These are phyloP conservation scores for Hypoxylon fuscum DNA, from an alignment of 495 filamentous ascomycete genomes.

Conservation along the genomic window DNA sequence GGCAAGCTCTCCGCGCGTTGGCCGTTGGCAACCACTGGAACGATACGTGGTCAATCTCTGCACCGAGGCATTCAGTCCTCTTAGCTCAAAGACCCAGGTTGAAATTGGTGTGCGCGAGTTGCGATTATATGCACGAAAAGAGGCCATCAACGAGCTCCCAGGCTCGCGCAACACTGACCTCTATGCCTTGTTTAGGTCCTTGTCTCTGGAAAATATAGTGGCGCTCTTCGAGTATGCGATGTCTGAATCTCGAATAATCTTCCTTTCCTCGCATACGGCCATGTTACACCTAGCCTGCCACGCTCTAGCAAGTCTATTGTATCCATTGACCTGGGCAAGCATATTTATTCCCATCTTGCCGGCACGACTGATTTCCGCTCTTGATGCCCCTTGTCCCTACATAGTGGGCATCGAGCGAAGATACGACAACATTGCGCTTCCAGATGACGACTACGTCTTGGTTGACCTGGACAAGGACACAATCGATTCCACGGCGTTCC, in stretches of 20 bases:
- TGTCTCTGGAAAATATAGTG: slow-evolving; percentile 91
- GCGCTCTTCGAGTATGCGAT: slow-evolving; percentile 93
- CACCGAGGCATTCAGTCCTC: slow-evolving; percentile 90
- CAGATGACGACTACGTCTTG: slow-evolving; percentile 95
- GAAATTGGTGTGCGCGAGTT: slow-evolving; percentile 91
- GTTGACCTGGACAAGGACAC: slow-evolving; percentile 91
- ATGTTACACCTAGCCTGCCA: slow-evolving; percentile 94
- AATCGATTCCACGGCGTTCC: slow-evolving; percentile 80
- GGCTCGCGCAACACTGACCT: slow-evolving; percentile 92
- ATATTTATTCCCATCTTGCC: slow-evolving; percentile 94
- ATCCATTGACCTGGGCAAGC: slow-evolving; percentile 90
- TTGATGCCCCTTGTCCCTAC: slow-evolving; percentile 96
- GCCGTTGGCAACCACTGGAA: slow-evolving; percentile 96
- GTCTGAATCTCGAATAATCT: slow-evolving; percentile 93
- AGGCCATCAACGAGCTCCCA: slow-evolving; percentile 92
- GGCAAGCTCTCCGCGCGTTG: slow-evolving; percentile 86
- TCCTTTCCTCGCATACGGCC: slow-evolving; percentile 92
- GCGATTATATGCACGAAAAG: slow-evolving; percentile 89
- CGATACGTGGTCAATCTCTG: slow-evolving; percentile 98
- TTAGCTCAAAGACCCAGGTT: slow-evolving; percentile 93
- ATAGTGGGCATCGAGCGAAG: slow-evolving; percentile 94
- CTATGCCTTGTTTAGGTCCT: slow-evolving; percentile 88
- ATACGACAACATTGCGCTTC: slow-evolving; percentile 90
- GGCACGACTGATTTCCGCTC: slow-evolving; percentile 82
- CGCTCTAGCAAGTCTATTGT: slow-evolving; percentile 83